Percentiles rank a stretch among this genome's conserved stretches.
Conservation (phyloP, 441 rosid species). For the Populus tomentosa region DNA sequence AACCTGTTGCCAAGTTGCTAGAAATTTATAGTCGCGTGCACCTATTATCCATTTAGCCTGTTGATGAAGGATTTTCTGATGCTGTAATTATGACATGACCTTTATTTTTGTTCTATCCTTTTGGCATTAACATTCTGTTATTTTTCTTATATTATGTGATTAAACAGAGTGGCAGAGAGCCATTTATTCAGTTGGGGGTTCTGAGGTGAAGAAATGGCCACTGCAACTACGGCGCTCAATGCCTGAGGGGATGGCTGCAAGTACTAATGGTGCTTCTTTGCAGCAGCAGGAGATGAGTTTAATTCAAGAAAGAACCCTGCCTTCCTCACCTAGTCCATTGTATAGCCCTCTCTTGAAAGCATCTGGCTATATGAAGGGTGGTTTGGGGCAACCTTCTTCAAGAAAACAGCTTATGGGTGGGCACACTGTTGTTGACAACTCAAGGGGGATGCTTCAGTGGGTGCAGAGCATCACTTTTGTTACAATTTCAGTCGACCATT, state of each 20-base stretch:
- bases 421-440: conserved; percentile 59
- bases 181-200: conserved; percentile 84
- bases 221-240: conserved; percentile 84
- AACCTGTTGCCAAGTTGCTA: background rate
- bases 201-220: conserved; percentile 98
- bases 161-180: conserved; percentile 98
- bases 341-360: conserved; percentile 81
- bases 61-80: background rate
- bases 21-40: background rate
- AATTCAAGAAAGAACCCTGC: conserved; percentile 83
- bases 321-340: conserved; percentile 83
- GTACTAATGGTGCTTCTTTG: conserved; percentile 68
- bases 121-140: background rate
- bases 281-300: conserved; percentile 92
- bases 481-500: conserved; percentile 77
- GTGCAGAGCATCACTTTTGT: conserved; percentile 94
- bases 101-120: background rate
- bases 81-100: background rate
- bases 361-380: conserved; percentile 85
- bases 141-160: conserved; percentile 8
- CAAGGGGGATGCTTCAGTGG: conserved; percentile 95
- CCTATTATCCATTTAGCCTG: background rate
- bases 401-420: conserved; percentile 84
- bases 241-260: conserved; percentile 71
- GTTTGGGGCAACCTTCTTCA: conserved; percentile 68